Evolutionary conservation across 495 filamentous ascomycete species (phyloP).

Genomic region (Podospora comata): DNA sequence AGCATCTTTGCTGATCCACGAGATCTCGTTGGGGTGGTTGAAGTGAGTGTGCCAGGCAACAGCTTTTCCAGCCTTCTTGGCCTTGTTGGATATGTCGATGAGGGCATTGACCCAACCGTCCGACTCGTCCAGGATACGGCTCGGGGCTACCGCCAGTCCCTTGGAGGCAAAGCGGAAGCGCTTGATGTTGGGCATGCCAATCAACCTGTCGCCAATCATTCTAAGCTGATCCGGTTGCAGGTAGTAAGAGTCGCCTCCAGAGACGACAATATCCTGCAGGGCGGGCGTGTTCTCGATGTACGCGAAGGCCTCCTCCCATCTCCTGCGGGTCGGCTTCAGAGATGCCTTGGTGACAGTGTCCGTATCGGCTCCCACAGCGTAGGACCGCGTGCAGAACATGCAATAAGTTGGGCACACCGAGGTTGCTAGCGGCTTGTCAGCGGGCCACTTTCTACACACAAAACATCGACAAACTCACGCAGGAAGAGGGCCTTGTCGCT

Average conservation of each 20-base stretch:
- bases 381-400: slow-evolving; percentile 57
- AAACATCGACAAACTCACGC: slow-evolving; percentile 36
- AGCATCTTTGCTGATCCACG: slow-evolving; percentile 54
- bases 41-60: slow-evolving; percentile 61
- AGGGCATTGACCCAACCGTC: slow-evolving; percentile 54
- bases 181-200: slow-evolving; percentile 41
- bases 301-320: slow-evolving; percentile 47
- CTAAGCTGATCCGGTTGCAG: slow-evolving; percentile 37
- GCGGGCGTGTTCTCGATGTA: slow-evolving; percentile 49
- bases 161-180: slow-evolving; percentile 58
- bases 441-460: not conserved
- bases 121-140: slow-evolving; percentile 45
- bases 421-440: slow-evolving; percentile 34
- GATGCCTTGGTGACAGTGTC: slow-evolving; percentile 47
- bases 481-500: slow-evolving; percentile 58
- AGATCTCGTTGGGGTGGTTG: slow-evolving; percentile 58
- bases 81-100: slow-evolving; percentile 46
- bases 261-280: slow-evolving; percentile 55
- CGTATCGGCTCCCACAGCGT: slow-evolving; percentile 52
- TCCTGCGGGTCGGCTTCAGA: slow-evolving; percentile 39
- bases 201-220: slow-evolving; percentile 40
- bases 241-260: slow-evolving; percentile 57
- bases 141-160: slow-evolving; percentile 53
- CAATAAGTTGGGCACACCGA: slow-evolving; percentile 60
- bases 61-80: slow-evolving; percentile 50